These are phyloP conservation scores for Stereum hirsutum DNA, from an alignment of 1,284 basidiomycete species.

Conservation along the genomic window DNA sequence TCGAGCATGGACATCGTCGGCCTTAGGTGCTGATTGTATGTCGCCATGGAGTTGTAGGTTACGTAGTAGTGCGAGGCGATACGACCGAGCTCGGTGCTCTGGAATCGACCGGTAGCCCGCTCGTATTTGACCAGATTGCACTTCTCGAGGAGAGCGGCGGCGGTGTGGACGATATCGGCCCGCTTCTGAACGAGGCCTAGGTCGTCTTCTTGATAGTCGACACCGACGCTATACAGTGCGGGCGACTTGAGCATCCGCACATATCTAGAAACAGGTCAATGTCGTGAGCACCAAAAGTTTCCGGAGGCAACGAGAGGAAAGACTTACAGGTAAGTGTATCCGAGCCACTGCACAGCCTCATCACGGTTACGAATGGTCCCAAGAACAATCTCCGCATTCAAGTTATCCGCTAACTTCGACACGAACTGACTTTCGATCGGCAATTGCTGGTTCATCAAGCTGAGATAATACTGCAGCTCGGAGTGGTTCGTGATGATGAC, in stretches of 20 bases:
- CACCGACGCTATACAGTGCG: conserved; percentile 81
- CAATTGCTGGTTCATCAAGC: conserved; percentile 89
- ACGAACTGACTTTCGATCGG: conserved; percentile 98
- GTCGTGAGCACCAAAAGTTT: conserved; percentile 4
- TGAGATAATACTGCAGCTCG: conserved; percentile 95
- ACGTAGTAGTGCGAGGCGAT: conserved; percentile 98
- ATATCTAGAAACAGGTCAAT: conserved; percentile 43
- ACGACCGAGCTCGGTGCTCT: conserved; percentile 85
- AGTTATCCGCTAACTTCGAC: conserved; percentile 86
- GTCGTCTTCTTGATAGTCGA: conserved; percentile 89
- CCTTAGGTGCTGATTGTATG: conserved; percentile 92
- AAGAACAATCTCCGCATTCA: conserved; percentile 97
- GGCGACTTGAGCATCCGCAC: conserved; percentile 96
- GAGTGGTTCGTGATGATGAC: conserved; percentile 98
- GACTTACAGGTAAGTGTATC: conserved; percentile 86
- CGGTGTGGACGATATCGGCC: conserved; percentile 91
- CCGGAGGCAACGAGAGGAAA: conserved; percentile 2
- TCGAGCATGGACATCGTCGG: conserved; percentile 86
- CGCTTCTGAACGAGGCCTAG: conserved; percentile 84
- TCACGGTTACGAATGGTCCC: conserved; percentile 94
- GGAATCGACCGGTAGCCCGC: conserved; percentile 81
- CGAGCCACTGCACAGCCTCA: conserved; percentile 96
- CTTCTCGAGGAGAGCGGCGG: conserved; percentile 91
- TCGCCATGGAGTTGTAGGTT: conserved; percentile 92
- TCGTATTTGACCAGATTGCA: conserved; percentile 94